Evolutionary conservation across 441 rosid genomes (phyloP).

Genomic region (Syzygium syzygioides): DNA sequence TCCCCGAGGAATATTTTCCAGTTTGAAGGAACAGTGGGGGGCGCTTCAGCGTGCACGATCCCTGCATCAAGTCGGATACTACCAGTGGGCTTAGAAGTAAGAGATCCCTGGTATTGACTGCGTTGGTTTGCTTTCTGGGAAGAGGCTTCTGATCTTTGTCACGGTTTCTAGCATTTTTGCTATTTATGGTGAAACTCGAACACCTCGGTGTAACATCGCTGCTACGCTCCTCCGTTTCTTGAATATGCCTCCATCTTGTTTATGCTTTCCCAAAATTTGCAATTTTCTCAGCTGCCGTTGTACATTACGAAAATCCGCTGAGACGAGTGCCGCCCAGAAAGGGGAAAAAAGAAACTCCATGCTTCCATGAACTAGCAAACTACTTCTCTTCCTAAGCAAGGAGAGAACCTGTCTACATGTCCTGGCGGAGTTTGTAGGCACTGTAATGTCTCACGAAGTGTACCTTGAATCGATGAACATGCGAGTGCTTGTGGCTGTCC

Average conservation of each 20-base stretch:
- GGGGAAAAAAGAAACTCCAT: neutral
- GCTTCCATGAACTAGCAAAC: neutral
- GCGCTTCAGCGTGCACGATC: neutral
- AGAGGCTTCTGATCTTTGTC: neutral
- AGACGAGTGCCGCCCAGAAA: neutral
- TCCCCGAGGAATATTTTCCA: conserved; percentile 75
- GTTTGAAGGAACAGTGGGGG: neutral
- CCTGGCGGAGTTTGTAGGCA: neutral
- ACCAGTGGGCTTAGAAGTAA: neutral
- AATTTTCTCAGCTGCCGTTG: neutral
- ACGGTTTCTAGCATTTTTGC: neutral
- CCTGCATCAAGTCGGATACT: neutral
- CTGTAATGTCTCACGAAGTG: neutral
- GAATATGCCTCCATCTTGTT: neutral
- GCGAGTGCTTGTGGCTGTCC: neutral
- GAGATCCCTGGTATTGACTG: neutral
- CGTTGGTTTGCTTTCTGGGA: neutral
- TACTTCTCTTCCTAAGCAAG: neutral
- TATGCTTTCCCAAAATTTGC: neutral
- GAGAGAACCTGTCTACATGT: neutral
- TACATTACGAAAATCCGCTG: neutral
- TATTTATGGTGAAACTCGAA: neutral
- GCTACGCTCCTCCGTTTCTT: neutral
- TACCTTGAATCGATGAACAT: neutral
- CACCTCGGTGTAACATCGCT: neutral